Base-by-base conservation (phyloP, 2,329 filamentous ascomycete genomes). In the Nothophoma quercina region DNA sequence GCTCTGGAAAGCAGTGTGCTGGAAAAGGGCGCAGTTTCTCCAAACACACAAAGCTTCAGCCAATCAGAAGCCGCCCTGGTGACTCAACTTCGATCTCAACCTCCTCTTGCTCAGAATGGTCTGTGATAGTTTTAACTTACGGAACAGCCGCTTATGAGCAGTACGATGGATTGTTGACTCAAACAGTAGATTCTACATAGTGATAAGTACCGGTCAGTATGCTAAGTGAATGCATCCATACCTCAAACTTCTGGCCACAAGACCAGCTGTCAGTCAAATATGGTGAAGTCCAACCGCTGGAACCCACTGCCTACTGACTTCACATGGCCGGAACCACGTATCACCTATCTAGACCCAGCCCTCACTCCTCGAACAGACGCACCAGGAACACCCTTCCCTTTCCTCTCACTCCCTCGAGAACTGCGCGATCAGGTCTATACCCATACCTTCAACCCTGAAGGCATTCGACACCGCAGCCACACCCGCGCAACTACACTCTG, bases 371-470 rank as follows among this genome's bases (percentile, higher is more conserved):
- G 16, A 9, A 34, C 32, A 45, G 40, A 39, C 60, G 56, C 60
- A 60, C 51, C 21, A 55, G 58, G 10, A 7, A 28, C 16, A 3
- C 36, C 15, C 62, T 68, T 36, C 18, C 28, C n/a, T 35, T 65
- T 28, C 50, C 26, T 64, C 33, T 16, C 43, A 18, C 50, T 64
- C 23, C 63, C 65, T 2, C 62, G 59, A 15, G 65, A 68, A 33
- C 44, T 68, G 2, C 55, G 63, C 13, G 64, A 68, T 38, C 36
- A 22, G 7, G 65, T 67, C 15, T 65, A 66, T 32, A 12, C 26
- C 5, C 9, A 7, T 10, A 28, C 26, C 26, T 28, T 28, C 26
- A 7, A 7, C 5, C 26, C 26, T 10, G 4, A 3, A 7, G 26
- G 26, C 9, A 7, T 28, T 7, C 26, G 10, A 5, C 13, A 10